Evolutionary conservation across 2,329 filamentous ascomycete species (phyloP).

Genomic region (Colletotrichum tropicicola): DNA sequence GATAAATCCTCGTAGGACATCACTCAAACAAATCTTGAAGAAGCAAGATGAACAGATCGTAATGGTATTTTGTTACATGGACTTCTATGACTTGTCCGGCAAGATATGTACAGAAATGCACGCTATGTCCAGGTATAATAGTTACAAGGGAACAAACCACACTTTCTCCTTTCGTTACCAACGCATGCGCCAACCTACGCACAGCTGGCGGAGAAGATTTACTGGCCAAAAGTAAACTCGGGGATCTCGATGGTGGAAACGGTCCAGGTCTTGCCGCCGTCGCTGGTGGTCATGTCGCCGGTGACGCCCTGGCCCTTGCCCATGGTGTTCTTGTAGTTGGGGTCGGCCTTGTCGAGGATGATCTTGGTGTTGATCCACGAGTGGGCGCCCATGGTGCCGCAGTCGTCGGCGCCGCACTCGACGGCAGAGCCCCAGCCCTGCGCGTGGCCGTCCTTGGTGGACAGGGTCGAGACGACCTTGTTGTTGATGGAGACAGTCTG

Average conservation of each 20-base stretch:
- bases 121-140: conserved; percentile 9
- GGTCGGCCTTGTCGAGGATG: conserved; percentile 23
- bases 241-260: conserved; percentile 24
- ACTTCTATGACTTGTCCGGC: background rate
- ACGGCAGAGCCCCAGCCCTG: conserved; percentile 53
- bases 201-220: background rate
- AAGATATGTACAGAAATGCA: background rate
- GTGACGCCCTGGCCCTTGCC: conserved; percentile 24
- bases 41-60: background rate
- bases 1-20: no score
- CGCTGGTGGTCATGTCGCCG: conserved; percentile 20
- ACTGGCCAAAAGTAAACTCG: conserved; percentile 22
- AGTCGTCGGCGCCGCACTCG: conserved; percentile 79
- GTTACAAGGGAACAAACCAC: background rate
- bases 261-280: conserved; percentile 25
- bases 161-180: no score
- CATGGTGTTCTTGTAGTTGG: conserved; percentile 24
- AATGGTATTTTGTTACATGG: background rate
- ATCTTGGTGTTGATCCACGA: conserved; percentile 29
- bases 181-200: no score
- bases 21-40: no score
- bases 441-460: conserved; percentile 51
- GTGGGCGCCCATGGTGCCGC: conserved; percentile 56
- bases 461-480: conserved; percentile 49
- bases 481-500: conserved; percentile 25